phyloP scores from a whole-genome alignment of 257 asterid genomes.

The Penstemon davidsonii region DNA sequence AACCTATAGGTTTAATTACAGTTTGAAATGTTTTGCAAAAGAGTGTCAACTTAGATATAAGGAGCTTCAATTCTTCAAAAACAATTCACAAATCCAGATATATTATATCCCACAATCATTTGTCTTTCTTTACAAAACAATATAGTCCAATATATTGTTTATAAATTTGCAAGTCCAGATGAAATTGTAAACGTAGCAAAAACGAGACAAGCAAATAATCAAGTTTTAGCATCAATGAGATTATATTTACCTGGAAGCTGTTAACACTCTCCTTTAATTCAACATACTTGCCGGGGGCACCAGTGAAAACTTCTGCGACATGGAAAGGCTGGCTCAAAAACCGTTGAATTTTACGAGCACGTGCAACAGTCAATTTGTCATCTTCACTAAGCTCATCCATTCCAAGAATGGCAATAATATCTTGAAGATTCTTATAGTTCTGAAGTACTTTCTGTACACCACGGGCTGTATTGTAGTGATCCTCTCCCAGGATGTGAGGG shows the following conservation, averaged over 20 bases:
- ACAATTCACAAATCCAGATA: neutral
- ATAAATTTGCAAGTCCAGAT: neutral
- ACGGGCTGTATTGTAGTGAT: slow-evolving; percentile 95
- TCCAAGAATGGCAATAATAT: slow-evolving; percentile 97
- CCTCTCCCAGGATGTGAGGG: slow-evolving; percentile 95
- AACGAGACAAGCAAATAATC: neutral
- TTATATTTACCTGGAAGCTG: slow-evolving; percentile 83
- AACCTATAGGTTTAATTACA: neutral
- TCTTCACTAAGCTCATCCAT: slow-evolving; percentile 99
- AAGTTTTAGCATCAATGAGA: slow-evolving; percentile 1
- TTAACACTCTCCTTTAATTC: slow-evolving; percentile 90
- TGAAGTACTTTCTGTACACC: slow-evolving; percentile 98
- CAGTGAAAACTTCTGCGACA: slow-evolving; percentile 98
- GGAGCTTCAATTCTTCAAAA: neutral
- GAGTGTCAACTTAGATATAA: neutral
- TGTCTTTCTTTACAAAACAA: neutral
- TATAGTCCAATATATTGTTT: no score
- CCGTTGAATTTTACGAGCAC: slow-evolving; percentile 88
- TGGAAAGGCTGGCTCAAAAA: slow-evolving; percentile 99
- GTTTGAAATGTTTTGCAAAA: neutral
- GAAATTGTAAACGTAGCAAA: neutral
- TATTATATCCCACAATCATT: no score
- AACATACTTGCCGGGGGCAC: slow-evolving; percentile 96
- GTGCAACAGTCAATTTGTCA: slow-evolving; percentile 97
- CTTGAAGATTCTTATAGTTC: slow-evolving; percentile 97